Evolutionary conservation across 2,329 filamentous ascomycete species (phyloP), one percentile per base, ranked within the genome.

Genomic region (Fusarium globosum): DNA sequence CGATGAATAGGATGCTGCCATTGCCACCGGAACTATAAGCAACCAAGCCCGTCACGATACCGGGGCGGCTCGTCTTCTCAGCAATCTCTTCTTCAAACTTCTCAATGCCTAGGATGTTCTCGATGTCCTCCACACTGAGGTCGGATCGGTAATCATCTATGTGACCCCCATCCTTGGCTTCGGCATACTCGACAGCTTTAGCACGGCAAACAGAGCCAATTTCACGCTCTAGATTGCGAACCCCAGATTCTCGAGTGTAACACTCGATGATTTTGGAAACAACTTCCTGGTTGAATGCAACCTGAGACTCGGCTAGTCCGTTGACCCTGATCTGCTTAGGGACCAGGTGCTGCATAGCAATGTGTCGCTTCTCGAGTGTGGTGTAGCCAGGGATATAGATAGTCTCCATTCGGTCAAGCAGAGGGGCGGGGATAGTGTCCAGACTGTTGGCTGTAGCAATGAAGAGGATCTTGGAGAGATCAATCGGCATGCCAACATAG

Each of bases 331-430:
- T 92, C 82, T 99, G 96, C 85, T 98, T 99, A 18, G 96, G 96
- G 26, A 99, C 92, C n/a, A 99, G 87, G 82, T 99, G 96, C 76
- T 93, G 92, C 77, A 91, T 91, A 21, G 96, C 96, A 80, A 99
- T 99, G 81, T 98, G 94, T 65, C 94, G 90, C 86, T 99, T 99
- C 86, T 99, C 96, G 23, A 98, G 88, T 11, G 95, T 98, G 0
- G 96, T 99, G 85, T 99, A 99, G 75, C 96, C 96, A 4, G 95
- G 94, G 28, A 99, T 89, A 74, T 93, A 90, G 61, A 99, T 97
- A 12, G 92, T 97, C 84, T 99, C 96, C 96, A 99, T 98, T 67
- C 96, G 93, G 83, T 99, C 96, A 18, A 99, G 88, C 6, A 99
- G 86, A 23, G 96, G 95, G n/a, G 95, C 88, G 5, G 96, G 95